Conservation (phyloP, 1,284 basidiomycete genomes). For the Cystobasidium sp. region DNA sequence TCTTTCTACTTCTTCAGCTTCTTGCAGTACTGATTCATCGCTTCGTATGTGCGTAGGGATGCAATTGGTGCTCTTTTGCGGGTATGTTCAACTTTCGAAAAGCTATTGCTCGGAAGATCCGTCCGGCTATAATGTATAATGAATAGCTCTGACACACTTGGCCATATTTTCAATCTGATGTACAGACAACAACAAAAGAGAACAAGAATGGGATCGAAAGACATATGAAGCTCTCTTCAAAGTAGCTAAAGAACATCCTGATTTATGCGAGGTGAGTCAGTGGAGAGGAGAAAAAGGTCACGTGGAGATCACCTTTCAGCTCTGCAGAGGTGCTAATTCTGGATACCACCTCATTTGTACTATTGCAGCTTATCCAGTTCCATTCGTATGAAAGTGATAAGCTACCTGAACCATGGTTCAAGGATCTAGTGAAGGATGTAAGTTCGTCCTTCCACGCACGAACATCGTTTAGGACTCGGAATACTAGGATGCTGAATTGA, state of each 20-base stretch:
- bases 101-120: slow-evolving; percentile 26
- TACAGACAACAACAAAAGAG: slow-evolving; percentile 59
- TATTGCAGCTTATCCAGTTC: slow-evolving; percentile 59
- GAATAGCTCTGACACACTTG: background rate
- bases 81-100: slow-evolving; percentile 12
- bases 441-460: slow-evolving; percentile 47
- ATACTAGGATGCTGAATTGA: too few species aligned
- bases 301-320: background rate
- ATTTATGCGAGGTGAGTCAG: slow-evolving; percentile 61
- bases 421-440: slow-evolving; percentile 63
- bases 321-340: too few species aligned
- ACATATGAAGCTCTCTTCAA: slow-evolving; percentile 47
- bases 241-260: slow-evolving; percentile 57
- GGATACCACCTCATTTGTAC: background rate
- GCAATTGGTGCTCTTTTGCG: slow-evolving; percentile 69
- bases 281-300: slow-evolving; percentile 37
- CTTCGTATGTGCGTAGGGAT: slow-evolving; percentile 60
- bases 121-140: background rate
- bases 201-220: slow-evolving; percentile 56
- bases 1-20: background rate
- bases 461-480: too few species aligned
- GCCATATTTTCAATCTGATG: background rate
- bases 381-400: slow-evolving; percentile 57
- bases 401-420: slow-evolving; percentile 62
- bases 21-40: background rate